Evolutionary conservation across 495 filamentous ascomycete genomes (phyloP).

Genomic region (Aspergillus sclerotiicarbonarius): DNA sequence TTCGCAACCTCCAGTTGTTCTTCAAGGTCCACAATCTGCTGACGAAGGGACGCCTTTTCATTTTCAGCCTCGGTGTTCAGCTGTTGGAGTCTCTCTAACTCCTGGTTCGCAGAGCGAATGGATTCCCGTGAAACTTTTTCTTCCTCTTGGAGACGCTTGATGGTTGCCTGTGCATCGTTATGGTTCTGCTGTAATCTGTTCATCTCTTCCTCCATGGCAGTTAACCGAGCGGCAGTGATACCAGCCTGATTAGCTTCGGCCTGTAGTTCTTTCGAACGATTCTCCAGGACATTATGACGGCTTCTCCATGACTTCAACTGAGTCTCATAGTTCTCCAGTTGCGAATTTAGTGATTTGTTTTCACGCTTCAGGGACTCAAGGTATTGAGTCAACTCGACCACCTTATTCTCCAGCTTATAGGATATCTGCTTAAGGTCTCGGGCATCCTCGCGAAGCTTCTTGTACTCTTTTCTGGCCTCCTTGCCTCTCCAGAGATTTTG

Average conservation of each 20-base stretch:
- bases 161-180: slow-evolving; percentile 79
- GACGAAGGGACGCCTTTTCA: slow-evolving; percentile 78
- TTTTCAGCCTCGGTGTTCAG: slow-evolving; percentile 69
- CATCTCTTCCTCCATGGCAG: slow-evolving; percentile 92
- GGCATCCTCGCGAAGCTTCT: slow-evolving; percentile 86
- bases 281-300: slow-evolving; percentile 88
- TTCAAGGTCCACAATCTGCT: slow-evolving; percentile 86
- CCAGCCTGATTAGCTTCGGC: slow-evolving; percentile 96
- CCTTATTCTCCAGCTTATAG: slow-evolving; percentile 99
- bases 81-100: slow-evolving; percentile 72
- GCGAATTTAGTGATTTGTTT: slow-evolving; percentile 82
- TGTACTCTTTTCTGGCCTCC: slow-evolving; percentile 77
- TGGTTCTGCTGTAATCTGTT: slow-evolving; percentile 81
- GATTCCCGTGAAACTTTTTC: slow-evolving; percentile 77
- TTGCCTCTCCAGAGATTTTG: slow-evolving; percentile 94
- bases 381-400: slow-evolving; percentile 94
- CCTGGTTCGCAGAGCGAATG: slow-evolving; percentile 68
- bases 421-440: slow-evolving; percentile 98
- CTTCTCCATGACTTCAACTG: slow-evolving; percentile 94
- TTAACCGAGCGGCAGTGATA: slow-evolving; percentile 83
- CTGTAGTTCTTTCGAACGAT: slow-evolving; percentile 87
- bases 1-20: slow-evolving; percentile 89
- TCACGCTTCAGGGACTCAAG: slow-evolving; percentile 87
- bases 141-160: slow-evolving; percentile 92
- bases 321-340: slow-evolving; percentile 93